Evolutionary conservation across 345 rosid genomes (phyloP).

Genomic region (Aquilaria yunnanensis): DNA sequence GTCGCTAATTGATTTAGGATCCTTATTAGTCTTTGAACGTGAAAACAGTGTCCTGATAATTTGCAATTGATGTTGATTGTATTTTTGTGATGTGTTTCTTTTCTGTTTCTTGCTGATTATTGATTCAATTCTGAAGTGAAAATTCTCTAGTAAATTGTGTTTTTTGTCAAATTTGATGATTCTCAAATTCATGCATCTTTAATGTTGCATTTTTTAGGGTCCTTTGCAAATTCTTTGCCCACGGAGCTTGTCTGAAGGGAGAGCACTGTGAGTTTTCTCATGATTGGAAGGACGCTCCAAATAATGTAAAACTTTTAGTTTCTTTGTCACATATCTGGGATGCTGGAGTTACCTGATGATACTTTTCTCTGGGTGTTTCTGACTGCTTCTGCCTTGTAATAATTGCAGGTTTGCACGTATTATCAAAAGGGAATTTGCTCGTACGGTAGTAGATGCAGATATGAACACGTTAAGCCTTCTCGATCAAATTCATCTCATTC

Average conservation of each 20-base stretch:
- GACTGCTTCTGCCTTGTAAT: slow-evolving; percentile 3
- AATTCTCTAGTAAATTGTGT: neutral
- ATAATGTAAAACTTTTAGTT: slow-evolving; percentile 33
- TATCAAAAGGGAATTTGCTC: slow-evolving; percentile 78
- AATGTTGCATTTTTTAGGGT: slow-evolving; percentile 26
- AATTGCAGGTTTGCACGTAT: slow-evolving; percentile 62
- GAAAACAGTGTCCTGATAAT: too few relatives aligned
- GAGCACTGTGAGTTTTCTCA: slow-evolving; percentile 63
- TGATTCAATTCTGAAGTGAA: too few relatives aligned
- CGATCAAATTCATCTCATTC: slow-evolving; percentile 39
- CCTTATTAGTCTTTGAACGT: too few relatives aligned
- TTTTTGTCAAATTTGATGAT: neutral
- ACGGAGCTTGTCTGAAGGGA: slow-evolving; percentile 63
- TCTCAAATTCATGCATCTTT: neutral
- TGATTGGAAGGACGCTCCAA: slow-evolving; percentile 47
- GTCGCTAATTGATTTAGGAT: too few relatives aligned
- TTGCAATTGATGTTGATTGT: too few relatives aligned
- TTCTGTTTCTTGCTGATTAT: too few relatives aligned
- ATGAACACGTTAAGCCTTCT: slow-evolving; percentile 55
- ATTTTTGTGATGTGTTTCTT: too few relatives aligned
- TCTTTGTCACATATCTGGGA: neutral
- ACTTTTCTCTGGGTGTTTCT: neutral
- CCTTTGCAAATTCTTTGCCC: slow-evolving; percentile 58
- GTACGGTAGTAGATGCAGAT: slow-evolving; percentile 73
- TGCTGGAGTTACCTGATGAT: neutral